A percentile compares a stretch with the other conserved stretches of the same genome.
Conservation (phyloP, 306 rosid genomes). For the Ormosia emarginata region DNA sequence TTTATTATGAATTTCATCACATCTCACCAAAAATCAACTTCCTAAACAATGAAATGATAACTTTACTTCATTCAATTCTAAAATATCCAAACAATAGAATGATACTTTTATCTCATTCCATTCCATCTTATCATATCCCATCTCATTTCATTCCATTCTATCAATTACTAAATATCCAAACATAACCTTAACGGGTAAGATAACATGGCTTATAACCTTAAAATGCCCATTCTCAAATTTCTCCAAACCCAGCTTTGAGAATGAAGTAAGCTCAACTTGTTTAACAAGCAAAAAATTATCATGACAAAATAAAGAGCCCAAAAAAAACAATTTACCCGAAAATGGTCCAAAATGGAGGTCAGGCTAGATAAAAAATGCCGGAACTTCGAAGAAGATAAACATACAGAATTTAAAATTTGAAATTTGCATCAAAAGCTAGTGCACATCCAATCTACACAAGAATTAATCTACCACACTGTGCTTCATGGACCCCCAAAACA, state of each 20-base stretch:
- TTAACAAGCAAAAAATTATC: neutral
- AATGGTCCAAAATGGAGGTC: conserved; percentile 23
- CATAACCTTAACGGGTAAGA: no score
- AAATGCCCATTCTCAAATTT: neutral
- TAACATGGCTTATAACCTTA: neutral
- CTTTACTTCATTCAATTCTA: no score
- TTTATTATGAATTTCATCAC: no score
- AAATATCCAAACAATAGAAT: no score
- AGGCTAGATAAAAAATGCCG: conserved; percentile 44
- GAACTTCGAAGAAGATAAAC: conserved; percentile 26
- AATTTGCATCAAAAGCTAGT: conserved; percentile 3
- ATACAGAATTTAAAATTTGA: conserved; percentile 13
- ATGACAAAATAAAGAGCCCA: no score
- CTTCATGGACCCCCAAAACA: conserved; percentile 20
- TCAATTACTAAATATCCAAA: no score
- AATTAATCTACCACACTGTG: conserved; percentile 19
- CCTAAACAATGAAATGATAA: no score
- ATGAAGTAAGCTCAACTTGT: conserved; percentile 3
- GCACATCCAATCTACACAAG: conserved; percentile 18
- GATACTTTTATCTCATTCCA: no score
- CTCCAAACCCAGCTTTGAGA: neutral
- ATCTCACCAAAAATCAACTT: no score
- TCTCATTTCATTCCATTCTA: no score
- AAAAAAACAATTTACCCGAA: neutral
- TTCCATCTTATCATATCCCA: no score